Conservation (phyloP, 495 filamentous ascomycete species). For the Wilcoxina mikolae region DNA sequence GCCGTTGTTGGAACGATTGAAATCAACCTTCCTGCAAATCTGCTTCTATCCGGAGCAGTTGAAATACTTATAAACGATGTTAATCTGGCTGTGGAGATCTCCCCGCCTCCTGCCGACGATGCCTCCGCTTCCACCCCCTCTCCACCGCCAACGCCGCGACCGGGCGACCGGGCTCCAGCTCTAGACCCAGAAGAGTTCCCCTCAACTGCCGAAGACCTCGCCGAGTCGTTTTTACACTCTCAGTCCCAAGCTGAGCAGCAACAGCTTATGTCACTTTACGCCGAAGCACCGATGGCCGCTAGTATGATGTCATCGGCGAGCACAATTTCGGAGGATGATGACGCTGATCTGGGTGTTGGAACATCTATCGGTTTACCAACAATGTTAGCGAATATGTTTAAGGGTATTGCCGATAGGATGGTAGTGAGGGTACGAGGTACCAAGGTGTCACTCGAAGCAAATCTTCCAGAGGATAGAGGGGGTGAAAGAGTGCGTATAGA, state of each 20-base stretch:
- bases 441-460: constrained; percentile 46
- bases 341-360: constrained; percentile 53
- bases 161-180: background rate
- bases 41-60: constrained; percentile 21
- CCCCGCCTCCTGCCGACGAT: constrained; percentile 13
- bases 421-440: constrained; percentile 56
- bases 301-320: background rate
- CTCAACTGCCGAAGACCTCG: constrained; percentile 68
- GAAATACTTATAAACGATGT: constrained; percentile 23
- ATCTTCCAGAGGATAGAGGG: constrained; percentile 37
- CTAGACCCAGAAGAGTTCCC: constrained; percentile 34
- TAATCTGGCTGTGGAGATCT: constrained; percentile 10
- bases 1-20: constrained; percentile 26
- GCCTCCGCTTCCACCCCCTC: background rate
- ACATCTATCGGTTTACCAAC: constrained; percentile 58
- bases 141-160: constrained; percentile 4
- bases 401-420: constrained; percentile 67
- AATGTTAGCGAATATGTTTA: constrained; percentile 68
- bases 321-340: constrained; percentile 40
- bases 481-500: constrained; percentile 42
- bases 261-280: constrained; percentile 37
- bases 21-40: constrained; percentile 25
- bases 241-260: constrained; percentile 58
- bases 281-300: background rate
- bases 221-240: constrained; percentile 71